Evolutionary conservation across 2,329 filamentous ascomycete species (phyloP).

Genomic region (Achaetomium macrosporum): DNA sequence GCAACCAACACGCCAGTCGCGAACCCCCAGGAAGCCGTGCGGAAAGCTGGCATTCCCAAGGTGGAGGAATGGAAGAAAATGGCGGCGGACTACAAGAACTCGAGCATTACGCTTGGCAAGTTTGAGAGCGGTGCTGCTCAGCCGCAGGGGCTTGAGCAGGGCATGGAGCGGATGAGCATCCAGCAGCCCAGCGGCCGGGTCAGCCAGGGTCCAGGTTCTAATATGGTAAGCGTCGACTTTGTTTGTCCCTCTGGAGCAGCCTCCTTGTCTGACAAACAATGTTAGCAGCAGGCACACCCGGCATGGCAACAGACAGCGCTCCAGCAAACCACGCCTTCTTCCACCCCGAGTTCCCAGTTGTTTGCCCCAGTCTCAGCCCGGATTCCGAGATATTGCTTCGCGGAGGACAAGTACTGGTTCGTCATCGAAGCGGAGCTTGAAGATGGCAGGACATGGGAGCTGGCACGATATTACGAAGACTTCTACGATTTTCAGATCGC

Average conservation of each 20-base stretch:
- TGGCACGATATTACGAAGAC: slow-evolving; percentile 93
- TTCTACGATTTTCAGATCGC: slow-evolving; percentile 99
- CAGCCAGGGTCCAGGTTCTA: slow-evolving; percentile 43
- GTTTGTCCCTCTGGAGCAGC: background rate
- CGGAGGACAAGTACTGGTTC: slow-evolving; percentile 98
- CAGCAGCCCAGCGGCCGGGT: slow-evolving; percentile 47
- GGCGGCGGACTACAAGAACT: slow-evolving; percentile 98
- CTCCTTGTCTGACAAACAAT: background rate
- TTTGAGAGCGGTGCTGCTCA: slow-evolving; percentile 56
- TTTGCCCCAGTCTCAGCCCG: slow-evolving; percentile 74
- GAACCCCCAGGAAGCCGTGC: slow-evolving; percentile 79
- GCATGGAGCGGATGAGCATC: slow-evolving; percentile 75
- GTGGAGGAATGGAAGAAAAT: slow-evolving; percentile 99
- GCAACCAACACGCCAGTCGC: slow-evolving; percentile 73
- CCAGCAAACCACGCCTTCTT: slow-evolving; percentile 27
- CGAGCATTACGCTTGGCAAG: slow-evolving; percentile 92
- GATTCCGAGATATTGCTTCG: slow-evolving; percentile 90
- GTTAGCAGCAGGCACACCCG: slow-evolving; percentile 30
- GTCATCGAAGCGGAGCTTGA: slow-evolving; percentile 88
- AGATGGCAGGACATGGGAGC: slow-evolving; percentile 85
- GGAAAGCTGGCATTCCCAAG: slow-evolving; percentile 80
- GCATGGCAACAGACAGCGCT: slow-evolving; percentile 36
- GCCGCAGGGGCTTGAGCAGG: slow-evolving; percentile 53
- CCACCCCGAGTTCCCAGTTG: slow-evolving; percentile 40
- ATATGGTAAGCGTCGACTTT: slow-evolving; percentile 39